Percentiles rank a stretch among this genome's conserved stretches.
These are phyloP conservation scores for Penicillium aurantiogriseum DNA, from an alignment of 2,329 filamentous ascomycete genomes.

Conservation along the genomic window DNA sequence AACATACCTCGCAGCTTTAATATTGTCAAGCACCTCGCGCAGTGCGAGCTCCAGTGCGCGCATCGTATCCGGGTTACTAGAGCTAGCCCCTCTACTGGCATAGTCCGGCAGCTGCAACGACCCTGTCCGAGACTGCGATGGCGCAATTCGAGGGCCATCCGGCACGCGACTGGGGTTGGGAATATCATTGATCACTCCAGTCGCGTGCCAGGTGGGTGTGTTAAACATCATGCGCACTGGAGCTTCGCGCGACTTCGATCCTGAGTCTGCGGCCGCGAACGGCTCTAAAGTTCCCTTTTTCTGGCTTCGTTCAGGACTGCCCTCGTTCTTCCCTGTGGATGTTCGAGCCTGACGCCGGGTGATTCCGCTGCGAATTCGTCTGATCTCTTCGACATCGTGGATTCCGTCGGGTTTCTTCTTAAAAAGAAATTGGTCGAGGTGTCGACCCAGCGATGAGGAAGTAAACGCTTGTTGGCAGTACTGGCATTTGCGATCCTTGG, in stretches of 20 bases:
- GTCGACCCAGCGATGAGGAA: slow-evolving; percentile 86
- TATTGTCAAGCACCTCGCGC: slow-evolving; percentile 75
- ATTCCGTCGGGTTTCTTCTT: slow-evolving; percentile 91
- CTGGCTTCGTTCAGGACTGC: slow-evolving; percentile 58
- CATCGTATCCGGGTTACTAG: slow-evolving; percentile 74
- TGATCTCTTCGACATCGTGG: slow-evolving; percentile 87
- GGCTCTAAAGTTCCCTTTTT: slow-evolving; percentile 38
- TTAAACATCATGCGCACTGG: slow-evolving; percentile 54
- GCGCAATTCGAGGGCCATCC: slow-evolving; percentile 36
- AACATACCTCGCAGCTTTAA: slow-evolving; percentile 77
- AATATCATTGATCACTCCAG: slow-evolving; percentile 75
- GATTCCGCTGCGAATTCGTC: slow-evolving; percentile 76
- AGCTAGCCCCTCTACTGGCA: slow-evolving; percentile 62
- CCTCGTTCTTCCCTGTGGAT: slow-evolving; percentile 58
- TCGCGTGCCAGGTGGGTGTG: slow-evolving; percentile 70
- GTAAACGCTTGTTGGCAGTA: slow-evolving; percentile 90
- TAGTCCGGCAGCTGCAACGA: slow-evolving; percentile 47
- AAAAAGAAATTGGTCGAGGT: slow-evolving; percentile 91
- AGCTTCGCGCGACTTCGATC: slow-evolving; percentile 35
- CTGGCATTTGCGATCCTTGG: slow-evolving; percentile 83
- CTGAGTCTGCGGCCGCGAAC: slow-evolving; percentile 36
- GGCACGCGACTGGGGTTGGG: slow-evolving; percentile 52
- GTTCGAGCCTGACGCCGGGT: slow-evolving; percentile 79
- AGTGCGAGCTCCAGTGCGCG: slow-evolving; percentile 81
- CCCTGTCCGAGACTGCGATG: slow-evolving; percentile 33